Base-by-base conservation (phyloP, 2,329 filamentous ascomycete genomes). In the Diatrype stigma region DNA sequence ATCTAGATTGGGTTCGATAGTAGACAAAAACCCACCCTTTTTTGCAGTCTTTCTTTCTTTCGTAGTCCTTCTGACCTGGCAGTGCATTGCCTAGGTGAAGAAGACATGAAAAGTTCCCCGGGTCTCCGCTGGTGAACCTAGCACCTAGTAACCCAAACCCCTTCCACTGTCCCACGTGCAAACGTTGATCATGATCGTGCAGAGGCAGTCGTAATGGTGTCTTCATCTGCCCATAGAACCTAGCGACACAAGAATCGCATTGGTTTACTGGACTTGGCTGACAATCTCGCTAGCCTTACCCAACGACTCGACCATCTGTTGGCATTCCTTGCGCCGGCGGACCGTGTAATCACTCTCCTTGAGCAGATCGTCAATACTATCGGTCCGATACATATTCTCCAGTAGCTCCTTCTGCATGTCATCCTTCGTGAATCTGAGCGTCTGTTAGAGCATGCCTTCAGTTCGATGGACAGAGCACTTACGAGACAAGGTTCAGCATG, bases 341-440 rank as follows among this genome's bases (percentile, higher is more conserved):
- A 96, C 81, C 3, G 94, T 99, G 79, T 96, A 97, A 71, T 99
- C 94, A 68, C 90, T 96, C 75, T 99, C 94, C 80, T 96, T 96
- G 58, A 99, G 85, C 58, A 99, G 78, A 55, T 96, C 92, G 61
- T 99, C 94, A 26, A 96, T 80, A 63, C 93, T 89, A 68, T 89
- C 86, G 48, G 85, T 87, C 69, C 91, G 86, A 80, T 99, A 99
- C 89, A 99, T 94, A 73, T 96, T 92, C 74, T 96, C 93, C 44
- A 99, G 82, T 22, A 99, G 82, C 74, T 99, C 94, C 63, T 89
- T 84, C 71, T 99, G 94, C 93, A 99, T 99, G 70, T 96, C 91
- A 61, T 97, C 93, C 74, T 96, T 97, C 62, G 93, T 96, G 70
- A 86, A 89, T 66, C 90, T 96, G 60, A 7, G 12, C 2, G 8